Base-by-base conservation (phyloP, 169 alveolate genomes). In the Plasmodium adleri region DNA sequence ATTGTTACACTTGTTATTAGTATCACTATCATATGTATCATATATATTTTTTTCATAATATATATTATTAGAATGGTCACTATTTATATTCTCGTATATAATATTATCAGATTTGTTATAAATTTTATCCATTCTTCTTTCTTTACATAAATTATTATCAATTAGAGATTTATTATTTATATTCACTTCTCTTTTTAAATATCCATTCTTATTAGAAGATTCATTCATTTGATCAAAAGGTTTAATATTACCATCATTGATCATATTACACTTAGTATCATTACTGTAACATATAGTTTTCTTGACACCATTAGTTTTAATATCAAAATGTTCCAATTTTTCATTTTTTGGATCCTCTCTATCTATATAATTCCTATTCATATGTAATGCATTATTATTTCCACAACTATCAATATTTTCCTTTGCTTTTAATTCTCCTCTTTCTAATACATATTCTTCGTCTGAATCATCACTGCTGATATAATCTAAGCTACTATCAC, bases 381-480 rank as follows among this genome's bases (percentile, higher is more conserved):
- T 20, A 73, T 45, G 67, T 24, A 13, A 12, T 28, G 7, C 12
- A 9, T 67, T 24, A 54, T 67, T 20, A 67, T 26, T 6, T 45
- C 12, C 75, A 74, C 72, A 39, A 45, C 5, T 15, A 8, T 56
- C 72, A 17, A n/a, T 2, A 10, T 28, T 24, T 50, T 49, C 58
- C 50, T 45, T 45, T 49, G 32, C 68, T 24, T 68, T 28, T 6
- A 63, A 20, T 45, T 32, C 20, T 10, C 17, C 17, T 60, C 22
- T 22, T 60, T 74, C 64, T n/a, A 15, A 39, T 49, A 13, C 8
- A 15, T 15, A 39, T 13, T 75, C 91, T 13, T 72, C 91, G 39
- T 83, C 91, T 24, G 91, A 83, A 15, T 83, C 91, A 26, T 83
- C 91, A 83, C 85, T 71, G 17, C 85, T 70, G 6, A 68, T 70